phyloP scores from a whole-genome alignment of 2,329 filamentous ascomycete genomes.

The Claviceps maximensis region DNA sequence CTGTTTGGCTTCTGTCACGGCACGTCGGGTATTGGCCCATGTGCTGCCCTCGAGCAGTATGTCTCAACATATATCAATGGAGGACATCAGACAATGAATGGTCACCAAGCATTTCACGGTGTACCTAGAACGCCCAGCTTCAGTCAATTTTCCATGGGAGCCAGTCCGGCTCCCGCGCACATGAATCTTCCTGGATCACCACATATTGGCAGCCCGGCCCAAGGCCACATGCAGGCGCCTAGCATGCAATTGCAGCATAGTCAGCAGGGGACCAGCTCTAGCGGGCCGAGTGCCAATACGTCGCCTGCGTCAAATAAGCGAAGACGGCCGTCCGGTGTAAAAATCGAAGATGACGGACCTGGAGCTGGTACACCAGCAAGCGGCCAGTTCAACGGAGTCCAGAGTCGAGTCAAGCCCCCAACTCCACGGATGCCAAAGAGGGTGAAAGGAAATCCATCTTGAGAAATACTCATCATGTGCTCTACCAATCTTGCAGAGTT shows the following conservation, averaged over 20 bases:
- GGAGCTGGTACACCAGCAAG: conserved; percentile 35
- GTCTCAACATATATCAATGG: conserved; percentile 34
- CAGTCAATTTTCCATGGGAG: conserved; percentile 43
- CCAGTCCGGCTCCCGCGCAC: conserved; percentile 46
- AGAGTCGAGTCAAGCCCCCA: conserved; percentile 37
- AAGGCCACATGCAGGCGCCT: conserved; percentile 49
- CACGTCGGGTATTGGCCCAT: conserved; percentile 41
- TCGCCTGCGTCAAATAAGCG: conserved; percentile 49
- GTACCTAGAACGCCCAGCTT: conserved; percentile 40
- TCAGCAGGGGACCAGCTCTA: conserved; percentile 54
- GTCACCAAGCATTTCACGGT: conserved; percentile 33
- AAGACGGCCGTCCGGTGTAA: conserved; percentile 42
- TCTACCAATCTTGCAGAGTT: not conserved
- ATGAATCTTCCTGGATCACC: conserved; percentile 50
- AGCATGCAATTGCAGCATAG: conserved; percentile 55
- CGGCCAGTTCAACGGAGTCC: conserved; percentile 38
- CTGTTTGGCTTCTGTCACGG: conserved; percentile 45
- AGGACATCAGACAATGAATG: conserved; percentile 29
- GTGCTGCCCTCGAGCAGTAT: conserved; percentile 47
- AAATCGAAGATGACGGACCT: conserved; percentile 40
- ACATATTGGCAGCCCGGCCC: conserved; percentile 46
- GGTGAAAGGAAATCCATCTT: conserved; percentile 32
- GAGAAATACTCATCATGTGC: conserved; percentile 4
- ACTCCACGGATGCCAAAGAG: conserved; percentile 46
- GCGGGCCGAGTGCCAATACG: conserved; percentile 54